Evolutionary conservation across 495 filamentous ascomycete species (phyloP), one percentile per base, ranked within the genome.

Genomic region (Evernia prunastri): DNA sequence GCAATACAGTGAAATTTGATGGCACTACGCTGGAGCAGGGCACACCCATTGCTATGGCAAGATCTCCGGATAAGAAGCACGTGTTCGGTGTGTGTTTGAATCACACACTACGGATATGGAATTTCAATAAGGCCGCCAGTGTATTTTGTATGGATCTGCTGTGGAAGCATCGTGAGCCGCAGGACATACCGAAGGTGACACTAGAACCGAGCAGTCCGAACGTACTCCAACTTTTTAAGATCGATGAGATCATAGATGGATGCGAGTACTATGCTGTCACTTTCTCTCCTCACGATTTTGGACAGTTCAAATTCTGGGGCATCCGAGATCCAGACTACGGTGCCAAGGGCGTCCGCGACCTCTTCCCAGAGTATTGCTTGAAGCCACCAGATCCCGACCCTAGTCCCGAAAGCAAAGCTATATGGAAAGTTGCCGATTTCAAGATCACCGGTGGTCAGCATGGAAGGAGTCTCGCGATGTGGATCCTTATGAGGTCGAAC

Each of bases 301-400:
- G 91, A 31, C 86, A 91, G 67, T 97, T 99, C 82, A 97, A 97
- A 74, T 92, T 99, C 75, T 99, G 92, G 91, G 86, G 83, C 59
- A 81, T 92, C 4, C 80, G 81, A 62, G 83, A 86, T 20, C 82
- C 86, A 35, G 79, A 86, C 51, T 81, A 81, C 39, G 82, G 82
- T 25, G 81, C 80, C 10, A 71, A 89, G 11, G 82, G 85, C 13
- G 79, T 96, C 23, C 79, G 81, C 59, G 92, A 96, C 70, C 73
- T 90, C 29, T 90, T 86, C 60, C 79, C 88, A 0, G 79, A 82
- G 29, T 60, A 75, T 17, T 72, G 74, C 8, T 79, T 99, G 35
- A 77, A 85, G 51, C 91, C 95, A 0, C 81, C 82, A 35, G 79
- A 87, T 56, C 85, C 86, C n/a, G 82, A 86, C 63, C 72, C 75